Percentiles rank a stretch among this genome's conserved stretches.
These are phyloP conservation scores for Arachnomyces sp. DNA, from an alignment of 2,329 filamentous ascomycete genomes.

Conservation along the genomic window DNA sequence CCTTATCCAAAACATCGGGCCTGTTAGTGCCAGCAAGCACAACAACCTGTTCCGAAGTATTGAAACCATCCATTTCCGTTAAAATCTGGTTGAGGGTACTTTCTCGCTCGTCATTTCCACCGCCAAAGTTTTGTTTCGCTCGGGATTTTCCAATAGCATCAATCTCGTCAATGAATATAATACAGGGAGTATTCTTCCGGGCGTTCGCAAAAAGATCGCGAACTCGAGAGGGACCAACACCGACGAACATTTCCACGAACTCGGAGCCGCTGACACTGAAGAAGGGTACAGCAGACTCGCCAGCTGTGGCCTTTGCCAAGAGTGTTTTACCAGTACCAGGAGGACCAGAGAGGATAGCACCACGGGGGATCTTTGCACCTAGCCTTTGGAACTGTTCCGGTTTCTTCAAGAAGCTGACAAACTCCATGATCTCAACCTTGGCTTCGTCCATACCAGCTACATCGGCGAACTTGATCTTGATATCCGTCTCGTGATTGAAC, in stretches of 20 bases:
- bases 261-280: slow-evolving; percentile 98
- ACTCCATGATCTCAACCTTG: slow-evolving; percentile 98
- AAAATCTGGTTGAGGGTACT: slow-evolving; percentile 96
- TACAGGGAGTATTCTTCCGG: slow-evolving; percentile 92
- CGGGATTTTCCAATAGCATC: slow-evolving; percentile 92
- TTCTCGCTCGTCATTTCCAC: slow-evolving; percentile 95
- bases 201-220: slow-evolving; percentile 91
- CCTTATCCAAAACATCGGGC: slow-evolving; percentile 88
- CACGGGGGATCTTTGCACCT: slow-evolving; percentile 94
- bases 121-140: slow-evolving; percentile 71
- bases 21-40: slow-evolving; percentile 95
- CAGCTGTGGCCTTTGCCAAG: slow-evolving; percentile 92
- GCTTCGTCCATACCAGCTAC: slow-evolving; percentile 98
- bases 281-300: slow-evolving; percentile 94
- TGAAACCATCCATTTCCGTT: slow-evolving; percentile 99
- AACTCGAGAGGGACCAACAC: slow-evolving; percentile 91
- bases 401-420: slow-evolving; percentile 92
- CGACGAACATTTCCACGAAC: slow-evolving; percentile 99
- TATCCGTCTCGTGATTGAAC: slow-evolving; percentile 92
- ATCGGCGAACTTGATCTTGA: slow-evolving; percentile 95
- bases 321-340: slow-evolving; percentile 98
- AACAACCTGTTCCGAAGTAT: slow-evolving; percentile 91
- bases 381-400: slow-evolving; percentile 87
- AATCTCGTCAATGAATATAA: slow-evolving; percentile 99
- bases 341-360: slow-evolving; percentile 92